phyloP scores from a whole-genome alignment of 2,329 filamentous ascomycete species.

The Microsporum ferrugineum region DNA sequence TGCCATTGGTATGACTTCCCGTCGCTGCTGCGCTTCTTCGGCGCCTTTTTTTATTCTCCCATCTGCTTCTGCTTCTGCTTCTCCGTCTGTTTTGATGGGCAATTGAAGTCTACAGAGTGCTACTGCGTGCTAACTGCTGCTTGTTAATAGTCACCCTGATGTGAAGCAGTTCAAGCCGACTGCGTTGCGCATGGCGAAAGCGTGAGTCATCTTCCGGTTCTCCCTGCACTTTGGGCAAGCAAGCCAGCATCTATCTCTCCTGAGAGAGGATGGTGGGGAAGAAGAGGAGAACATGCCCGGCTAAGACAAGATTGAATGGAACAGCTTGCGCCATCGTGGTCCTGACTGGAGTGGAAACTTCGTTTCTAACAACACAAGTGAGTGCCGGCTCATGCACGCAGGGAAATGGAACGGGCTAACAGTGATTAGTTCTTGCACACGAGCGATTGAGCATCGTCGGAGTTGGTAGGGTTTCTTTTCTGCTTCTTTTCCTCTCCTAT shows the following conservation, averaged over 20 bases:
- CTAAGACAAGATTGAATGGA: conserved; percentile 1
- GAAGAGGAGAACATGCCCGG: not conserved
- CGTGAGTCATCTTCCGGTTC: conserved; percentile 47
- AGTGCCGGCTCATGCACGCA: conserved; percentile 21
- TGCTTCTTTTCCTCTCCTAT: not conserved
- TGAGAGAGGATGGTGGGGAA: not conserved
- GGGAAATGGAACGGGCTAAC: not conserved
- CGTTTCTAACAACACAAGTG: conserved; percentile 83
- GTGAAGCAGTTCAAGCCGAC: conserved; percentile 94
- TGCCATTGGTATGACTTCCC: conserved; percentile 60
- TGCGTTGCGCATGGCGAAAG: conserved; percentile 84
- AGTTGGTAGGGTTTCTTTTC: conserved; percentile 54
- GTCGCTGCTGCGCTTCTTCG: not conserved
- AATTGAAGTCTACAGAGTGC: not conserved
- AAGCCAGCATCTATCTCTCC: not conserved
- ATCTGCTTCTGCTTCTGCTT: not conserved
- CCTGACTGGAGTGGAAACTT: conserved; percentile 99
- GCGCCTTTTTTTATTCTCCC: not conserved
- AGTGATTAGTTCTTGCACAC: conserved; percentile 75
- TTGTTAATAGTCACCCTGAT: conserved; percentile 59
- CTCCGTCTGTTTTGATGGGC: not conserved
- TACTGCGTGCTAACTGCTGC: not conserved
- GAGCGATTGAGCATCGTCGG: conserved; percentile 96
- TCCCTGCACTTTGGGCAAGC: not conserved
- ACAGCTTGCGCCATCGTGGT: conserved; percentile 83